Percentiles rank a stretch among this genome's conserved stretches.
These are phyloP conservation scores for Lasiosphaeris hirsuta DNA, from an alignment of 495 filamentous ascomycete species.

Conservation along the genomic window DNA sequence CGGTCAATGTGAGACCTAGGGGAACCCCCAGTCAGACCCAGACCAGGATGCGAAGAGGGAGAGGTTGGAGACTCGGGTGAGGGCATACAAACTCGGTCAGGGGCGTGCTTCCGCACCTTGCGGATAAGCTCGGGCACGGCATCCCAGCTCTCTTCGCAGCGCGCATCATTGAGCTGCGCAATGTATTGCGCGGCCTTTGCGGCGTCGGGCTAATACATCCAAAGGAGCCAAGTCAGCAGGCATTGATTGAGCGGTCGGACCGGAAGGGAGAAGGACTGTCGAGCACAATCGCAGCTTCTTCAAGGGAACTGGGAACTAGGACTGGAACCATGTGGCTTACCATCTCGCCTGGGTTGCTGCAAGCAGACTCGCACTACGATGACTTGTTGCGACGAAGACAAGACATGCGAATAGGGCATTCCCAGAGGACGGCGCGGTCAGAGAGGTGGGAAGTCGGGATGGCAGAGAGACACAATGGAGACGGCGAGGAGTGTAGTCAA, in stretches of 20 bases:
- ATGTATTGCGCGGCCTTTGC: constrained; percentile 77
- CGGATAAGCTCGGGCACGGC: constrained; percentile 84
- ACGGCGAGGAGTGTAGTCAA: background rate
- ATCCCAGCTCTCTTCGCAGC: constrained; percentile 84
- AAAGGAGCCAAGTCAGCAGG: constrained; percentile 15
- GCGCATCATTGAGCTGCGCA: constrained; percentile 74
- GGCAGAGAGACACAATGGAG: background rate
- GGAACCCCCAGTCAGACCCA: constrained; percentile 4
- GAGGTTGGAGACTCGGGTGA: constrained; percentile 8
- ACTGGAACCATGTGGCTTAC: constrained; percentile 20
- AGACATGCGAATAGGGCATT: constrained; percentile 29
- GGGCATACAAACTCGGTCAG: constrained; percentile 73
- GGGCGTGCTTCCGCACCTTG: constrained; percentile 91
- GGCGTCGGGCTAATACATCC: constrained; percentile 39
- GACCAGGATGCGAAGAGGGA: background rate
- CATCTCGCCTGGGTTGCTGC: constrained; percentile 25
- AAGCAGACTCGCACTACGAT: constrained; percentile 33
- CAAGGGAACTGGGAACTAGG: too few species aligned
- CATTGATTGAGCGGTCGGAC: too few species aligned
- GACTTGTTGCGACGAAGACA: constrained; percentile 25
- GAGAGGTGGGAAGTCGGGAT: background rate
- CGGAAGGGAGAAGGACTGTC: too few species aligned
- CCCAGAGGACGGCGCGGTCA: background rate
- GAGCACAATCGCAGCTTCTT: too few species aligned
- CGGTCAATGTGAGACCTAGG: constrained; percentile 71